Evolutionary conservation across 2,329 filamentous ascomycete genomes (phyloP).

Genomic region (Fonsecaea monophora): DNA sequence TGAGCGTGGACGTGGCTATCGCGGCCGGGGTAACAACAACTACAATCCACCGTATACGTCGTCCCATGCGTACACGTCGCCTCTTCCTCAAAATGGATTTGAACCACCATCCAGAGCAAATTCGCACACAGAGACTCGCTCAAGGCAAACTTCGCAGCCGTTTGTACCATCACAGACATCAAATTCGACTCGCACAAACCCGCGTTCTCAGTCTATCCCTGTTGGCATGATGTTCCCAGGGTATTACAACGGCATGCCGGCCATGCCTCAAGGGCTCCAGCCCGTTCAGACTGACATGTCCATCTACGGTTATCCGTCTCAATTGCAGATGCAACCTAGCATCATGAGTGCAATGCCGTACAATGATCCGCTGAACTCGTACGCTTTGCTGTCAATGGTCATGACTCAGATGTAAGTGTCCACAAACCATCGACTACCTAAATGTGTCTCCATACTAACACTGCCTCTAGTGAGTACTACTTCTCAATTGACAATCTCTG

Average conservation of each 20-base stretch:
- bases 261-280: slow-evolving; percentile 34
- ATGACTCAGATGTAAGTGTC: slow-evolving; percentile 63
- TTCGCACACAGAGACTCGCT: slow-evolving; percentile 50
- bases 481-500: slow-evolving; percentile 95
- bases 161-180: slow-evolving; percentile 32
- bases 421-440: background rate
- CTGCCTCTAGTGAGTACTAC: slow-evolving; percentile 79
- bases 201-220: slow-evolving; percentile 69
- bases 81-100: slow-evolving; percentile 51
- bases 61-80: slow-evolving; percentile 48
- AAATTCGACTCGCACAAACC: slow-evolving; percentile 46
- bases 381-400: slow-evolving; percentile 63
- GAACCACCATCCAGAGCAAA: slow-evolving; percentile 48
- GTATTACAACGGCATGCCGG: slow-evolving; percentile 45
- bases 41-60: slow-evolving; percentile 44
- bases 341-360: slow-evolving; percentile 66
- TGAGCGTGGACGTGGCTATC: slow-evolving; percentile 50
- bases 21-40: slow-evolving; percentile 50
- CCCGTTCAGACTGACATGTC: slow-evolving; percentile 42
- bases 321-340: slow-evolving; percentile 52
- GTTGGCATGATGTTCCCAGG: slow-evolving; percentile 41
- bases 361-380: slow-evolving; percentile 64
- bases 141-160: slow-evolving; percentile 47
- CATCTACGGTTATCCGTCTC: slow-evolving; percentile 57
- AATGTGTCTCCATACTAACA: slow-evolving; percentile 15